Conservation (phyloP, 768 basidiomycete genomes). For the Sutorius australiensis region DNA sequence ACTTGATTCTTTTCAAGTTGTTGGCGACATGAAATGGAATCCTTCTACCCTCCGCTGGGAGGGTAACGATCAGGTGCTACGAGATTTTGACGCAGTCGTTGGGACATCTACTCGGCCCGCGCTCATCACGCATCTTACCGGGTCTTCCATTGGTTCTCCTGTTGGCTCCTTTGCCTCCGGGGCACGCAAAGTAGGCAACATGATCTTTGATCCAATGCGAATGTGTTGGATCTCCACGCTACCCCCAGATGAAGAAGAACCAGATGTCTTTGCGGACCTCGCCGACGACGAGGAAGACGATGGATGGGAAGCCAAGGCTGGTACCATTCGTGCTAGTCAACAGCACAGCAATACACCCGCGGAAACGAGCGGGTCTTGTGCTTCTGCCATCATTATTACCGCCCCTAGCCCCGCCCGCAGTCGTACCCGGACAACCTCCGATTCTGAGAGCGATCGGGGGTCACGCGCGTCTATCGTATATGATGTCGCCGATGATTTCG, state of each 20-base stretch:
- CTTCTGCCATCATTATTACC: conserved; percentile 34
- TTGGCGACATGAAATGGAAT: conserved; percentile 98
- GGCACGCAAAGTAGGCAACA: conserved; percentile 91
- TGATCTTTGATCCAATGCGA: conserved; percentile 91
- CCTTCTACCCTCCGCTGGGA: conserved; percentile 89
- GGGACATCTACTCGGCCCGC: conserved; percentile 88
- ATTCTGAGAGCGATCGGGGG: conserved; percentile 69
- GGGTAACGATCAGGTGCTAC: conserved; percentile 89
- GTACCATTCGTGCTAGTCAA: conserved; percentile 70
- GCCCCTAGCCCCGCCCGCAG: conserved; percentile 60
- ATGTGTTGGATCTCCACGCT: conserved; percentile 95
- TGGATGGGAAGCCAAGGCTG: conserved; percentile 67
- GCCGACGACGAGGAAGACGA: conserved; percentile 85
- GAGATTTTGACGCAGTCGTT: conserved; percentile 82
- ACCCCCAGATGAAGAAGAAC: conserved; percentile 86
- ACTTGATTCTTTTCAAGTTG: conserved; percentile 47
- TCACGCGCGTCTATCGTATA: conserved; percentile 76
- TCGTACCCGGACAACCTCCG: conserved; percentile 64
- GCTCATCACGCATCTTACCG: conserved; percentile 90
- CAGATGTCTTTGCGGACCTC: conserved; percentile 91
- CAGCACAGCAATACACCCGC: conserved; percentile 35
- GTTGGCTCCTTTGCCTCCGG: conserved; percentile 70
- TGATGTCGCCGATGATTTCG: conserved; percentile 73
- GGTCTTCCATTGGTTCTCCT: conserved; percentile 81
- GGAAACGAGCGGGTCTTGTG: conserved; percentile 22